Evolutionary conservation across 495 filamentous ascomycete species (phyloP).

Genomic region (Aspergillus bertholletiae): DNA sequence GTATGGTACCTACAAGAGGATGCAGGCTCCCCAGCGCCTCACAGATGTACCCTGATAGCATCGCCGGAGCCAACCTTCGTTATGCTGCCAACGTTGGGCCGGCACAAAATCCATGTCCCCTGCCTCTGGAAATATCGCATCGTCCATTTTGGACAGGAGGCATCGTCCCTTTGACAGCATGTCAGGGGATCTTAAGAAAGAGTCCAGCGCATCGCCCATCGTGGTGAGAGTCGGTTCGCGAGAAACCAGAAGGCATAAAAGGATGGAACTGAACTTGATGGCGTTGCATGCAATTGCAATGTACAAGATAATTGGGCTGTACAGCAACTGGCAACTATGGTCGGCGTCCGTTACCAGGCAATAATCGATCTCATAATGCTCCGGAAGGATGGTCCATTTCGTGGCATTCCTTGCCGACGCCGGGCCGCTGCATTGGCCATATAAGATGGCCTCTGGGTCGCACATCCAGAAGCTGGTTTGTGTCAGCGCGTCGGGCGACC

Average conservation of each 20-base stretch:
- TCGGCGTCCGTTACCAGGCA: not conserved
- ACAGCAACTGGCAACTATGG: not conserved
- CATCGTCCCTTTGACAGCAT: not conserved
- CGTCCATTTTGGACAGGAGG: slow-evolving; percentile 1
- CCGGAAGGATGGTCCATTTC: no score
- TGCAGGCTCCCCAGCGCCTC: no score
- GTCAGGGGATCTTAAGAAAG: slow-evolving; percentile 16
- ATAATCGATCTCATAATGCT: no score
- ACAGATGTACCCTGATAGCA: no score
- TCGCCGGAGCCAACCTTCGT: not conserved
- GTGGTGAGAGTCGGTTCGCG: slow-evolving; percentile 12
- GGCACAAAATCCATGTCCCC: not conserved
- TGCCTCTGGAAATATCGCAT: not conserved
- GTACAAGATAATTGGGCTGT: not conserved
- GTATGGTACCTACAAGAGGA: no score
- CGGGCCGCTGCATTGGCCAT: no score
- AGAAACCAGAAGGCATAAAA: not conserved
- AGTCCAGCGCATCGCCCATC: slow-evolving; percentile 19
- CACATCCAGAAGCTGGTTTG: no score
- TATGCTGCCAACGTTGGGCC: not conserved
- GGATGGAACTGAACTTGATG: slow-evolving; percentile 14
- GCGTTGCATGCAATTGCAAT: not conserved
- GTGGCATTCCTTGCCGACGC: no score
- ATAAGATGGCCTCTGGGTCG: no score
- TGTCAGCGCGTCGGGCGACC: no score